phyloP scores from a whole-genome alignment of 495 filamentous ascomycete species.

The Podospora bellae-mahoneyi region DNA sequence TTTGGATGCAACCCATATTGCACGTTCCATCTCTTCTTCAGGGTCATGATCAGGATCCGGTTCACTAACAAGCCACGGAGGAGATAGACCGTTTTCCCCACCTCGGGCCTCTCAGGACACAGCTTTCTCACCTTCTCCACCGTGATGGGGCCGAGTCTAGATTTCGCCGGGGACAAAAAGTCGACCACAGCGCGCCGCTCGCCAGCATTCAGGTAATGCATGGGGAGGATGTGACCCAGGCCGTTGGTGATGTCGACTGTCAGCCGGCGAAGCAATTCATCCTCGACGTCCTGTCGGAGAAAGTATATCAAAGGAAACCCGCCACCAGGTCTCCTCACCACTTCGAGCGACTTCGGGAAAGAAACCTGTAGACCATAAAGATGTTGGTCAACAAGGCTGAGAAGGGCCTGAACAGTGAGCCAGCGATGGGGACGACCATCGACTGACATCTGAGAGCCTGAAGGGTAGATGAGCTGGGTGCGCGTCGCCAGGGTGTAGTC shows the following conservation, averaged over 20 bases:
- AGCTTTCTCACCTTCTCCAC: slow-evolving; percentile 24
- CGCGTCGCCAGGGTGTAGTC: slow-evolving; percentile 51
- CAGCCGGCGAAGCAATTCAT: slow-evolving; percentile 39
- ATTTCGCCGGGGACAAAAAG: slow-evolving; percentile 23
- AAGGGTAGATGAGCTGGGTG: slow-evolving; percentile 51
- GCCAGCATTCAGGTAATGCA: slow-evolving; percentile 22
- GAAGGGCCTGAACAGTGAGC: slow-evolving; percentile 42
- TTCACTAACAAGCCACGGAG: slow-evolving; percentile 42
- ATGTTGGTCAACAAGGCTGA: slow-evolving; percentile 40
- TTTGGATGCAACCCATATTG: slow-evolving; percentile 43
- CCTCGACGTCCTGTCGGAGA: slow-evolving; percentile 44
- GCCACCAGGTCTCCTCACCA: slow-evolving; percentile 33
- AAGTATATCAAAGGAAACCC: slow-evolving; percentile 48
- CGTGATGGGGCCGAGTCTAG: slow-evolving; percentile 19
- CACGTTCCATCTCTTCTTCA: slow-evolving; percentile 48
- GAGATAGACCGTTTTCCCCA: slow-evolving; percentile 29
- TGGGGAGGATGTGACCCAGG: slow-evolving; percentile 27
- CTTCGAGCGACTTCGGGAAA: slow-evolving; percentile 46
- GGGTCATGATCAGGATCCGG: slow-evolving; percentile 38
- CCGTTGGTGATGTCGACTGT: slow-evolving; percentile 39
- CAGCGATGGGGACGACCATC: slow-evolving; percentile 53
- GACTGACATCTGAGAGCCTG: slow-evolving; percentile 44
- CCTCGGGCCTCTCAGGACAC: slow-evolving; percentile 28
- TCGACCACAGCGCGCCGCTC: slow-evolving; percentile 42
- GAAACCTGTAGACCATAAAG: slow-evolving; percentile 33